Percentiles rank a stretch among this genome's conserved stretches.
These are phyloP conservation scores for Lablab purpureus DNA, from an alignment of 306 rosid species.

Conservation along the genomic window DNA sequence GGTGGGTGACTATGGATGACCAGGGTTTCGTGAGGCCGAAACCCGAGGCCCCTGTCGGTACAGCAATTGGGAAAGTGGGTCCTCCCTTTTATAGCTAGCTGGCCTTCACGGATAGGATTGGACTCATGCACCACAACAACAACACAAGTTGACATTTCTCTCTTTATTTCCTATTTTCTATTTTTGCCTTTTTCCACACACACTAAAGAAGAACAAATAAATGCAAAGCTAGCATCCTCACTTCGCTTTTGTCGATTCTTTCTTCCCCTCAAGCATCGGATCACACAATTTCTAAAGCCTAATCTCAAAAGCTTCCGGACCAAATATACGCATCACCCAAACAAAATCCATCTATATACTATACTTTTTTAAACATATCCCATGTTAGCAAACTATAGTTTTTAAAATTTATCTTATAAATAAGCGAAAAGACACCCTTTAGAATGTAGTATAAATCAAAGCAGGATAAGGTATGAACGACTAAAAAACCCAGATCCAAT, in stretches of 20 bases:
- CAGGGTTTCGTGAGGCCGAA: constrained; percentile 41
- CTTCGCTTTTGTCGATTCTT: constrained; percentile 30
- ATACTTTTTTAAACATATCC: too few species aligned
- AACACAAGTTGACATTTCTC: constrained; percentile 46
- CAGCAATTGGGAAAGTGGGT: constrained; percentile 29
- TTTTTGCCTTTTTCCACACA: neutral
- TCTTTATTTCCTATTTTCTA: neutral
- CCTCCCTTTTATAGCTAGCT: constrained; percentile 25
- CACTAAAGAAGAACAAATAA: too few species aligned
- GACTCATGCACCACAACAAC: too few species aligned
- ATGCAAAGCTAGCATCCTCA: neutral
- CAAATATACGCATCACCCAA: neutral
- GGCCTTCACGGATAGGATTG: too few species aligned
- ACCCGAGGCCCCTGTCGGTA: constrained; percentile 49
- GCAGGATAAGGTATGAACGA: neutral
- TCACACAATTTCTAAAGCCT: constrained; percentile 47
- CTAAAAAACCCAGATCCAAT: neutral
- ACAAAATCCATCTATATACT: too few species aligned
- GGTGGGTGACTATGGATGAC: neutral
- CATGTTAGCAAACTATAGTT: too few species aligned
- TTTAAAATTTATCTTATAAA: too few species aligned
- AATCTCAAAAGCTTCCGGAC: constrained; percentile 15
- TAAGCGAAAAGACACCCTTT: too few species aligned
- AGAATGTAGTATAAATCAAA: neutral
- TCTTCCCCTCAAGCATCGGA: constrained; percentile 45